Evolutionary conservation across 495 filamentous ascomycete genomes (phyloP).

Genomic region (Xylaria flabelliformis): DNA sequence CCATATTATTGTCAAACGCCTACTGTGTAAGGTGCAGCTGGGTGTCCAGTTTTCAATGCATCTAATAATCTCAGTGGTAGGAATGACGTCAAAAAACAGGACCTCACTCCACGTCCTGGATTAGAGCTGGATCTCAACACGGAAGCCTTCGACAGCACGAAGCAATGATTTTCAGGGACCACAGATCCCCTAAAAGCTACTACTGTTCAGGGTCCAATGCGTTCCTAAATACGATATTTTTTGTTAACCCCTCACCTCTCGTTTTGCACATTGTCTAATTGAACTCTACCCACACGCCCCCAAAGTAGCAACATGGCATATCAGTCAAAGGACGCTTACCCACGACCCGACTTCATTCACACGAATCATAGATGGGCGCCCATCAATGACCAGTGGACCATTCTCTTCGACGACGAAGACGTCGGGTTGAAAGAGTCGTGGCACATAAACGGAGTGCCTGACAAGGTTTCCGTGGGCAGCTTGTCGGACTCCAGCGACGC

Average conservation of each 20-base stretch:
- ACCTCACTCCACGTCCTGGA: constrained; percentile 16
- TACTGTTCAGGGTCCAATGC: constrained; percentile 19
- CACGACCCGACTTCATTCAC: constrained; percentile 62
- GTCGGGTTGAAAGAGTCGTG: constrained; percentile 51
- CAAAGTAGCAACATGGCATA: constrained; percentile 35
- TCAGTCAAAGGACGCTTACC: constrained; percentile 41
- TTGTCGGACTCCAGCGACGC: neutral
- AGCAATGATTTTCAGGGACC: constrained; percentile 23
- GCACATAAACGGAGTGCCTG: constrained; percentile 42
- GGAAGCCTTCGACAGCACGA: constrained; percentile 9
- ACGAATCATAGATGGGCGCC: constrained; percentile 56
- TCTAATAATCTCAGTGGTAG: constrained; percentile 15
- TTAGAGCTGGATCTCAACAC: constrained; percentile 7
- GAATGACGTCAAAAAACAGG: constrained; percentile 26
- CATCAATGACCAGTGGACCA: constrained; percentile 62
- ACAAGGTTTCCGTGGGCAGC: constrained; percentile 31
- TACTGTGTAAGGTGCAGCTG: neutral
- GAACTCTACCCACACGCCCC: neutral
- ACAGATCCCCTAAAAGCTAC: neutral
- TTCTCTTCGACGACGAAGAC: constrained; percentile 65
- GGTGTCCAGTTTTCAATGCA: constrained; percentile 26
- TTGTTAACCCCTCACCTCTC: constrained; percentile 11
- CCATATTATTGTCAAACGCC: constrained; percentile 16
- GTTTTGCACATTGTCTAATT: constrained; percentile 4
- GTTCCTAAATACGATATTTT: constrained; percentile 9